Conservation (phyloP, 176 grass and related monocot species). For the Melocanna baccifera region DNA sequence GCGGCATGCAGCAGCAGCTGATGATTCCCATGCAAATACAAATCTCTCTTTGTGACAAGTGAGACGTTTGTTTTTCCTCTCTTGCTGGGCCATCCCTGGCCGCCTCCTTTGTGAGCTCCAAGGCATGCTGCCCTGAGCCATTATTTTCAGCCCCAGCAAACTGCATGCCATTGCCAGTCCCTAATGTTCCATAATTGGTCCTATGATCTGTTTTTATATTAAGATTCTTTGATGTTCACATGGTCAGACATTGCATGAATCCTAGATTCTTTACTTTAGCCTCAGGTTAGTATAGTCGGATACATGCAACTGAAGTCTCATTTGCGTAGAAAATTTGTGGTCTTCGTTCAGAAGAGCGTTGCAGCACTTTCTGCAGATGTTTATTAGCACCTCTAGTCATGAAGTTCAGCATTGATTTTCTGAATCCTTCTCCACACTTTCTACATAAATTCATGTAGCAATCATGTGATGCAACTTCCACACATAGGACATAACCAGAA, state of each 20-base stretch:
- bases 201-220: background rate
- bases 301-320: background rate
- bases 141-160: background rate
- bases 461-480: background rate
- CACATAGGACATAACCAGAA: background rate
- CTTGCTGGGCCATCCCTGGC: background rate
- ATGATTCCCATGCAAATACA: slow-evolving; percentile 42
- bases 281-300: background rate
- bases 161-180: background rate
- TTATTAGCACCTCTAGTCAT: background rate
- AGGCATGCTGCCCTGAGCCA: slow-evolving; percentile 25
- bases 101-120: slow-evolving; percentile 10
- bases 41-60: slow-evolving; percentile 9
- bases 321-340: background rate
- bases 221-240: background rate
- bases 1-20: slow-evolving; percentile 10
- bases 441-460: background rate
- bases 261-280: background rate
- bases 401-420: background rate
- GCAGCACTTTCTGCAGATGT: background rate
- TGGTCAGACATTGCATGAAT: background rate
- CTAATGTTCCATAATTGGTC: background rate
- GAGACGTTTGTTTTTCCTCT: background rate
- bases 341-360: background rate
- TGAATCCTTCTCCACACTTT: background rate